Base-by-base conservation (phyloP, 345 rosid species). In the Murraya koenigii region DNA sequence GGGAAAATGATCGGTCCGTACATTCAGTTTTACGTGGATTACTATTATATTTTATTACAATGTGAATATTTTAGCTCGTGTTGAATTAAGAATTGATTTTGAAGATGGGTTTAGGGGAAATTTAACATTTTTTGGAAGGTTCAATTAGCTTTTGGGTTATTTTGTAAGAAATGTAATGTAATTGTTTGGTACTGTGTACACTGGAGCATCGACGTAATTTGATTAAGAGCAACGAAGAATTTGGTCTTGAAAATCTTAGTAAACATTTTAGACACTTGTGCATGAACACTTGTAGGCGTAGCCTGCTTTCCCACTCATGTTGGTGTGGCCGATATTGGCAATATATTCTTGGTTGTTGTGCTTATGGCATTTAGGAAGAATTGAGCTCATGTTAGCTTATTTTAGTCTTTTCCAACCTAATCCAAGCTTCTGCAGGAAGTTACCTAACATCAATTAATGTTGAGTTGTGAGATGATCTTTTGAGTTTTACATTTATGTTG, bases 1-100 rank as follows among this genome's bases (percentile, higher is more conserved):
- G 89, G 77, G 4, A 92, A 91, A 84, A 96, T 96, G 97, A 96
- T 94, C 82, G 99, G 98, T 96, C 36, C 61, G 94, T 86, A 13
- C 23, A 75, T 30, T 69, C 8, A 22, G 15, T 38, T 70, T 14
- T 23, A 8, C 49, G 39, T 26, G 26, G 5, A 15, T 6, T 44
- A 17, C n/a, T 68, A 49, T 36, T 1, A 6, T 44, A 2, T 19
- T 17, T 26, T 62, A 20, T 33, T 44, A 10, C 4, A 39, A 65
- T 25, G 54, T 35, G 17, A 47, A 22, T 9, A 0, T 7, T 47
- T 49, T 74, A 41, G 25, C 41, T 74, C 20, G 26, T 60, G 20
- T 28, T 74, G 30, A 20, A 60, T 28, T 39, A 7, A 59, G 25
- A 10, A 13, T 47, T 64, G 35, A 20, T 22, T 55, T 55, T 71